phyloP scores from a whole-genome alignment of 2,329 filamentous ascomycete genomes.

The Fusarium pseudonygamai region DNA sequence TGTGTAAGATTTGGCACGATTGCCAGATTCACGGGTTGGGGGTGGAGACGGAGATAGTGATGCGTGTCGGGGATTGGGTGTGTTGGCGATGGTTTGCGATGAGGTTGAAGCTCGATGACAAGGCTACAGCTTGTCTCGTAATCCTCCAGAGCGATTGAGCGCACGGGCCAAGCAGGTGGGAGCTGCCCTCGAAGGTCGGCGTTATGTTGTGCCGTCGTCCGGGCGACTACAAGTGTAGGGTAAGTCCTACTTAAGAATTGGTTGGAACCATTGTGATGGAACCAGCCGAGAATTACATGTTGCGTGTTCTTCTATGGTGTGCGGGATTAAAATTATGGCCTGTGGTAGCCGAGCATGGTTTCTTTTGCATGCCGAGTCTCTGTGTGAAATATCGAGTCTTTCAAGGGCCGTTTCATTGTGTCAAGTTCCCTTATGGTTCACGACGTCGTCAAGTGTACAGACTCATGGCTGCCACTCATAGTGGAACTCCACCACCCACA shows the following conservation, averaged over 20 bases:
- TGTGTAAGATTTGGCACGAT: background rate
- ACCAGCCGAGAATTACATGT: background rate
- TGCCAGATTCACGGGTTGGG: conserved; percentile 2
- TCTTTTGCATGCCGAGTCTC: background rate
- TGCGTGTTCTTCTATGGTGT: background rate
- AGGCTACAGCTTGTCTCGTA: conserved; percentile 51
- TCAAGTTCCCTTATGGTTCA: background rate
- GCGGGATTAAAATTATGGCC: background rate
- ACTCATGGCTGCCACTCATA: background rate
- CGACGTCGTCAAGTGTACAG: background rate
- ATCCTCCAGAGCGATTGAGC: conserved; percentile 36
- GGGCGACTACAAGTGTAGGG: conserved; percentile 16
- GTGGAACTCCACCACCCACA: background rate
- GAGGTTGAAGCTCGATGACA: conserved; percentile 47
- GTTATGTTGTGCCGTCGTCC: conserved; percentile 35
- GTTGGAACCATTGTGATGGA: background rate
- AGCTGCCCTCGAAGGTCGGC: conserved; percentile 27
- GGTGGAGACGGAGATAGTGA: conserved; percentile 15
- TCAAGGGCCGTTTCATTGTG: background rate
- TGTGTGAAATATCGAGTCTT: background rate
- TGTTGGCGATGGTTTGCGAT: conserved; percentile 39
- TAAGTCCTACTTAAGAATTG: background rate
- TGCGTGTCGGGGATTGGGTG: conserved; percentile 25
- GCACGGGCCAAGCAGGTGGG: conserved; percentile 37
- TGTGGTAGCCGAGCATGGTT: background rate